Percentiles rank a stretch among this genome's conserved stretches.
phyloP scores from a whole-genome alignment of 345 rosid genomes.

The Pelargonium nanum region DNA sequence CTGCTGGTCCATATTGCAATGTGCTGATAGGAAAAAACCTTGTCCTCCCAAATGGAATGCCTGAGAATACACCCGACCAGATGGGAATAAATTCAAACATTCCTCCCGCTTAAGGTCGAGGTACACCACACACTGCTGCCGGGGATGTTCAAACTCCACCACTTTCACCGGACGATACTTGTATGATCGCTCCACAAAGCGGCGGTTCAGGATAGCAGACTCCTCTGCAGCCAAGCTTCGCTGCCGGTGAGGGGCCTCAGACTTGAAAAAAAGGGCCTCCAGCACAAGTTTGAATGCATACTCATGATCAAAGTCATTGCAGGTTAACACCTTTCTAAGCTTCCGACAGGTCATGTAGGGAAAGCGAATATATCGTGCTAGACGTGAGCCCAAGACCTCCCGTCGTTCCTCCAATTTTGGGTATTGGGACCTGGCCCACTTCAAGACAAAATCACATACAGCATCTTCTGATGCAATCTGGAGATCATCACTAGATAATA shows the following conservation, averaged over 20 bases:
- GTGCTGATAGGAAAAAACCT: neutral
- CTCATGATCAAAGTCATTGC: conserved; percentile 42
- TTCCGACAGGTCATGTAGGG: conserved; percentile 51
- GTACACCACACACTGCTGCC: neutral
- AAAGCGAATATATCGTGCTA: conserved; percentile 46
- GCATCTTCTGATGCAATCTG: conserved; percentile 46
- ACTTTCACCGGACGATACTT: neutral
- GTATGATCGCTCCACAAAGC: conserved; percentile 1
- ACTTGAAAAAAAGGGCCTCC: conserved; percentile 56
- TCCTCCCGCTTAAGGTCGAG: neutral
- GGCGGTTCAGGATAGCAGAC: conserved; percentile 5
- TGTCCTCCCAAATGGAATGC: conserved; percentile 1
- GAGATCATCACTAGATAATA: conserved; percentile 48
- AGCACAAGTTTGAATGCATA: conserved; percentile 38
- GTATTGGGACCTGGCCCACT: conserved; percentile 50
- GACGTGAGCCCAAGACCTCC: conserved; percentile 34
- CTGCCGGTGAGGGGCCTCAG: conserved; percentile 37
- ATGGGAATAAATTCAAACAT: neutral
- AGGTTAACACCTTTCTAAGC: conserved; percentile 43
- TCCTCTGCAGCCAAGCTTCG: conserved; percentile 27
- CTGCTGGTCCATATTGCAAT: conserved; percentile 1
- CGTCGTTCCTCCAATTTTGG: conserved; percentile 47
- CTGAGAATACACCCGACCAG: neutral
- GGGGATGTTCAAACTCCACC: neutral
- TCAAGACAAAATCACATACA: conserved; percentile 44